phyloP scores from a whole-genome alignment of 2,329 filamentous ascomycete species.

The Chaetomiaceae sp. region DNA sequence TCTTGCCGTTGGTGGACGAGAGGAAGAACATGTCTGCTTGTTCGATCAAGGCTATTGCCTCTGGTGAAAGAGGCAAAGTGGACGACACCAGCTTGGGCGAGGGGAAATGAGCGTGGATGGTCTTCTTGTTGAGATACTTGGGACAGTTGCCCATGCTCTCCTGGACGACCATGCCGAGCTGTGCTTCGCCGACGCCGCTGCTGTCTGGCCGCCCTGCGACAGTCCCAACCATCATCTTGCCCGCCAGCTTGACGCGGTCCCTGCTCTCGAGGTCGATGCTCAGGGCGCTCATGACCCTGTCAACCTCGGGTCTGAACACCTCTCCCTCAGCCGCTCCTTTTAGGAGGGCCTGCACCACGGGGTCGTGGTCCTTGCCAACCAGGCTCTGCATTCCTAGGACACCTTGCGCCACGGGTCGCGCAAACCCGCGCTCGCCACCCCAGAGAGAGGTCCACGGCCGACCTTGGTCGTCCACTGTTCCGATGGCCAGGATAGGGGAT shows the following conservation, averaged over 20 bases:
- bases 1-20: constrained; percentile 57
- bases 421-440: constrained; percentile 69
- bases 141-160: constrained; percentile 79
- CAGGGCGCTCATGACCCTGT: constrained; percentile 45
- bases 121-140: constrained; percentile 77
- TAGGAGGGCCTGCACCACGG: constrained; percentile 62
- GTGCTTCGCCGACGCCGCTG: constrained; percentile 33
- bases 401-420: constrained; percentile 54
- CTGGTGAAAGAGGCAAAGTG: constrained; percentile 41
- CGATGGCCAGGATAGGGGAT: constrained; percentile 67
- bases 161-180: constrained; percentile 63
- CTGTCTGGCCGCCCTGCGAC: constrained; percentile 35
- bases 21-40: constrained; percentile 75
- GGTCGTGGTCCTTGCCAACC: constrained; percentile 61
- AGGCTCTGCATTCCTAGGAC: constrained; percentile 60
- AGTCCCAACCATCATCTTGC: constrained; percentile 62
- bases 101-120: constrained; percentile 51
- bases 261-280: constrained; percentile 63
- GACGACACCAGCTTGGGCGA: constrained; percentile 40
- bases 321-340: constrained; percentile 42
- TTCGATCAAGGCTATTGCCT: constrained; percentile 55
- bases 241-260: constrained; percentile 69
- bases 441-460: constrained; percentile 73
- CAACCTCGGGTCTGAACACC: constrained; percentile 36
- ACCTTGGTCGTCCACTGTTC: constrained; percentile 60